Percentiles rank a stretch among this genome's conserved stretches.
Evolutionary conservation across 2,329 filamentous ascomycete species (phyloP).

Genomic region (Phoma sp.): DNA sequence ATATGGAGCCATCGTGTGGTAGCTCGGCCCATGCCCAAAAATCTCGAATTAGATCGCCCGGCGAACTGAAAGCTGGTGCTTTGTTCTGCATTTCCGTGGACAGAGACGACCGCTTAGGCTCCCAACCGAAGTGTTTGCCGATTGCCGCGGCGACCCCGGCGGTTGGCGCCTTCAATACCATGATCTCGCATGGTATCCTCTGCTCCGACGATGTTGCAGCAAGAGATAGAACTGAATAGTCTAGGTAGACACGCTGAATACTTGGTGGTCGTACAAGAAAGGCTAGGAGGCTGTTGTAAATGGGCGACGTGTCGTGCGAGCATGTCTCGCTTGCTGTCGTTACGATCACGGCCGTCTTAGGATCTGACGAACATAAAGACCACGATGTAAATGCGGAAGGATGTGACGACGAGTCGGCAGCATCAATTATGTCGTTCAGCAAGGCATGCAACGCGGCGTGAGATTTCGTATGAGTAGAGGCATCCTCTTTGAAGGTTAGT

Average conservation of each 20-base stretch:
- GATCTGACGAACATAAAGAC: slow-evolving; percentile 33
- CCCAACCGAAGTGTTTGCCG: slow-evolving; percentile 42
- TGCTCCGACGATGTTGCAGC: slow-evolving; percentile 26
- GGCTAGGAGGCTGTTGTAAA: slow-evolving; percentile 30
- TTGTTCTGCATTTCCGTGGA: slow-evolving; percentile 23
- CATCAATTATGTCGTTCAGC: slow-evolving; percentile 39
- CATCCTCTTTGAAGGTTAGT: slow-evolving; percentile 31
- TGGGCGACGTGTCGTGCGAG: slow-evolving; percentile 18
- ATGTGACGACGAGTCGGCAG: slow-evolving; percentile 29
- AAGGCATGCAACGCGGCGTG: slow-evolving; percentile 30
- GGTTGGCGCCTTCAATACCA: slow-evolving; percentile 29
- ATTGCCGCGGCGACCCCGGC: slow-evolving; percentile 33
- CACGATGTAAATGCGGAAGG: slow-evolving; percentile 37
- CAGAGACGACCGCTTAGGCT: slow-evolving; percentile 35
- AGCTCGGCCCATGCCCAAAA: slow-evolving; percentile 43
- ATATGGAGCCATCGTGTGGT: slow-evolving; percentile 7
- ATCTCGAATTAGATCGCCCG: slow-evolving; percentile 38
- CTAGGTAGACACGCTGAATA: slow-evolving; percentile 35
- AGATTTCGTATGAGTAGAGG: slow-evolving; percentile 13
- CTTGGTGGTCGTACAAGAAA: slow-evolving; percentile 25
- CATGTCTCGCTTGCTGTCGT: slow-evolving; percentile 34
- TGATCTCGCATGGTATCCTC: slow-evolving; percentile 34
- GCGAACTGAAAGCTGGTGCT: slow-evolving; percentile 29
- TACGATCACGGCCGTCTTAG: slow-evolving; percentile 28
- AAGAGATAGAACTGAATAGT: slow-evolving; percentile 33